Conservation (phyloP, 1,284 basidiomycete species). For the Fomitopsis palustris region DNA sequence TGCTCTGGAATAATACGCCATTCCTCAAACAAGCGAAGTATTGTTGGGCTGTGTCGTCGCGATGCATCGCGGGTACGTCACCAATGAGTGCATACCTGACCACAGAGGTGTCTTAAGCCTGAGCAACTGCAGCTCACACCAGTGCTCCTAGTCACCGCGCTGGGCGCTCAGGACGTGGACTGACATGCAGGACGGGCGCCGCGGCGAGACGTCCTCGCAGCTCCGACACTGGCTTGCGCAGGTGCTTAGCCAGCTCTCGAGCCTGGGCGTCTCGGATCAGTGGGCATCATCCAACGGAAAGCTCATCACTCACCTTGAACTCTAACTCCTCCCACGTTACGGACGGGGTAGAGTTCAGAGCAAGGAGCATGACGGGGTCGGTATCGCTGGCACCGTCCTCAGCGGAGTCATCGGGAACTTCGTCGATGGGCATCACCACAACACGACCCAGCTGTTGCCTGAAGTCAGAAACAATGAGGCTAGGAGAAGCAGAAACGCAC, state of each 20-base stretch:
- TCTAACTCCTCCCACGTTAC: conserved; percentile 64
- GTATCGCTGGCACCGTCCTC: conserved; percentile 31
- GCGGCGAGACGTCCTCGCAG: conserved; percentile 31
- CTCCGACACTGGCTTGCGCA: conserved; percentile 38
- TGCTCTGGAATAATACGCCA: neutral
- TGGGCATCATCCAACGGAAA: neutral
- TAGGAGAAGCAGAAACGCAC: conserved; percentile 32
- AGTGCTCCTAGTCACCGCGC: conserved; percentile 13
- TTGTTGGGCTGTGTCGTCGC: neutral
- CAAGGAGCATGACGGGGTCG: conserved; percentile 55
- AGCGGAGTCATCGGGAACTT: conserved; percentile 13
- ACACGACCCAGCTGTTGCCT: conserved; percentile 58
- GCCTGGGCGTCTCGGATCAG: conserved; percentile 37
- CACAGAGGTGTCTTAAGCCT: too few relatives aligned
- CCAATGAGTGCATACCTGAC: neutral
- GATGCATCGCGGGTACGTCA: neutral
- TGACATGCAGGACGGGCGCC: conserved; percentile 21
- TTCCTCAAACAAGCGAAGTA: neutral
- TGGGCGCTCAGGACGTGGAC: conserved; percentile 20
- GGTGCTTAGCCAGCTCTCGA: conserved; percentile 42
- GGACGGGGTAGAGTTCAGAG: conserved; percentile 54
- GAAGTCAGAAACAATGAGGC: neutral
- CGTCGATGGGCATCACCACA: conserved; percentile 56
- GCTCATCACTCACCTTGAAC: conserved; percentile 43
- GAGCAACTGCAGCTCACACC: too few relatives aligned